phyloP scores from a whole-genome alignment of 108 stramenopile genomes.

The Discostella stelligeroides region DNA sequence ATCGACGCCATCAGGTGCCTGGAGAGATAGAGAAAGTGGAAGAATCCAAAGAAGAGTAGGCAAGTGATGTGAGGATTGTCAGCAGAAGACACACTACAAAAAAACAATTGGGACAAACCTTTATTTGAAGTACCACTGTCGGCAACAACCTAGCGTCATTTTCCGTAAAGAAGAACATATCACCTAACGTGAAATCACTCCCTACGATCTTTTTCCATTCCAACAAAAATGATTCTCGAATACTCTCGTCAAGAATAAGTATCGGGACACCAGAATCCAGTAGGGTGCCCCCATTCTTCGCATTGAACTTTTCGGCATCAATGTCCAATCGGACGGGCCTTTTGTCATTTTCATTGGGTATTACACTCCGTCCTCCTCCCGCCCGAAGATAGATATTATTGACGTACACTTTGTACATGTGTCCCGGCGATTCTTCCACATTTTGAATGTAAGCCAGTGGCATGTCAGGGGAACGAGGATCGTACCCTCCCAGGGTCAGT shows the following conservation, averaged over 20 bases:
- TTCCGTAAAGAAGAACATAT: conserved; percentile 45
- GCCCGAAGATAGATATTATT: conserved; percentile 44
- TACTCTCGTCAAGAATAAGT: conserved; percentile 44
- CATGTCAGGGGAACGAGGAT: conserved; percentile 37
- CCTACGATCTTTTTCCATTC: conserved; percentile 53
- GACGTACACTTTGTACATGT: conserved; percentile 50
- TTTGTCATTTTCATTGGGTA: conserved; percentile 17
- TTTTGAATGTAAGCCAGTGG: conserved; percentile 56
- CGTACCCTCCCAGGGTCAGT: conserved; percentile 53
- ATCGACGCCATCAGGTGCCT: conserved; percentile 50
- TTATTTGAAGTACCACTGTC: conserved; percentile 81
- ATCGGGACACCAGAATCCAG: conserved; percentile 53
- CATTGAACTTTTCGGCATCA: conserved; percentile 38
- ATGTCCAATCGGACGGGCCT: conserved; percentile 39
- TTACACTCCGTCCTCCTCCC: conserved; percentile 45
- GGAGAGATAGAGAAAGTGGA: neutral
- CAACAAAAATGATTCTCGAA: conserved; percentile 34
- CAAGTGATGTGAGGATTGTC: neutral
- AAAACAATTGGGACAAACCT: neutral
- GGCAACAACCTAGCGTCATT: conserved; percentile 66
- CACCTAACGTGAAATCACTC: conserved; percentile 36
- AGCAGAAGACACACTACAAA: neutral
- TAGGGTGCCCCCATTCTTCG: conserved; percentile 44
- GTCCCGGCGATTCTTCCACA: conserved; percentile 22
- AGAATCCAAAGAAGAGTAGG: neutral